Evolutionary conservation across 23 red algal species (phyloP), one percentile per base, ranked within the genome.

Genomic region (Gracilaria gracilis): DNA sequence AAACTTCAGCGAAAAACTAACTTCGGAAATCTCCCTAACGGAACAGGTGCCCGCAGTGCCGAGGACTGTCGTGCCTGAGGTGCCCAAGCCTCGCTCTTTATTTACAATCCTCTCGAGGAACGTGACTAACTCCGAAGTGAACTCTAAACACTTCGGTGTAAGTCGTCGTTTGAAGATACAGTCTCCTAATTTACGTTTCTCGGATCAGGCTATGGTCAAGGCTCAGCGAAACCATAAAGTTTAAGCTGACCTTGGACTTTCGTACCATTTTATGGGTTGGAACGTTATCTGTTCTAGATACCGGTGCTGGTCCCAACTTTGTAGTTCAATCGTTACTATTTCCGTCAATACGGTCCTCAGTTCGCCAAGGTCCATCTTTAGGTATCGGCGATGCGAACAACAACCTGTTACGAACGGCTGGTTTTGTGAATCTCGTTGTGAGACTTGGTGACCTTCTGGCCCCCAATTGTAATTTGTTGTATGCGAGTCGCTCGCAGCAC

Each of bases 1-100:
- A n/a, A n/a, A n/a, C n/a, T n/a, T n/a, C n/a, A n/a, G n/a, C n/a
- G 36, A 32, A 75, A 75, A 75, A 75, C 69, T 75, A 48, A 46
- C 4, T 11, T 19, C 21, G 40, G 69, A 8, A 46, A 37, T 75
- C 69, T 75, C 37, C 69, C 69, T 19, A 21, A 2, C 5, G 2
- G 5, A 37, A 27, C 44, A n/a, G n/a, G n/a, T n/a, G n/a, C n/a
- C n/a, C n/a, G n/a, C n/a, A n/a, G n/a, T n/a, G n/a, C n/a, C n/a
- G n/a, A n/a, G n/a, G n/a, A n/a, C n/a, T n/a, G 36, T 9, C 37
- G 35, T 37, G 69, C 44, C 44, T 12, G 44, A 48, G 44, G 44
- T 12, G 51, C 51, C 51, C 9, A 55, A 55, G 51, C 51, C 19
- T 55, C 51, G 51, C 51, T 55, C 51, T 15, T 1, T 15, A 55